Conservation (phyloP, 108 stramenopile species). For the Fistulifera pelliculosa region DNA sequence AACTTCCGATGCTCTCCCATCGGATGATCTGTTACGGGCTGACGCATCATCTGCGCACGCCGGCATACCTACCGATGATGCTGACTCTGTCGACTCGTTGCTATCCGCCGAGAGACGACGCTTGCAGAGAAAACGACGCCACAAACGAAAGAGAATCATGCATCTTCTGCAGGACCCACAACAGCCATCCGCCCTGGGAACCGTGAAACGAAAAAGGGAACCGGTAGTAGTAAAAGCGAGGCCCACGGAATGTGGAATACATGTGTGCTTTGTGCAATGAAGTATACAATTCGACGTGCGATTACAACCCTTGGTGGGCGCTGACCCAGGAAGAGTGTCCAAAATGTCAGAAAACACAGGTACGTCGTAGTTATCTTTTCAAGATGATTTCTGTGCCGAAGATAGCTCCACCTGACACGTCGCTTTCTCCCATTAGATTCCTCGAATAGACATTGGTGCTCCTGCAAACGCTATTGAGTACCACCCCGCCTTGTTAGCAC, state of each 20-base stretch:
- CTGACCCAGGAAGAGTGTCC: conserved; percentile 73
- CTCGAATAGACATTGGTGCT: conserved; percentile 75
- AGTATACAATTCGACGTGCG: conserved; percentile 52
- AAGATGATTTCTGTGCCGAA: not conserved
- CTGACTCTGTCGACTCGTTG: too few relatives aligned
- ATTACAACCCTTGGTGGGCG: conserved; percentile 83
- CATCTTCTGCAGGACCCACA: not conserved
- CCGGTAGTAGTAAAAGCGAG: conserved; percentile 31
- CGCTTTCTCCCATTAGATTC: conserved; percentile 34
- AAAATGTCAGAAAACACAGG: conserved; percentile 75
- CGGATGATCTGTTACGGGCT: not conserved
- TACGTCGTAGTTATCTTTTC: conserved; percentile 5
- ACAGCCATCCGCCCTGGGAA: not conserved
- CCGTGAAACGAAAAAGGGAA: conserved; percentile 14
- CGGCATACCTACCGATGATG: too few relatives aligned
- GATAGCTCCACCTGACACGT: not conserved
- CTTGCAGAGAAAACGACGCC: too few relatives aligned
- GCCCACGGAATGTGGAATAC: conserved; percentile 68
- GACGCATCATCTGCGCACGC: too few relatives aligned
- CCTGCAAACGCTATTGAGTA: conserved; percentile 81
- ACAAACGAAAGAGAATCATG: too few relatives aligned
- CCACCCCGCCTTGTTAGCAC: conserved; percentile 82
- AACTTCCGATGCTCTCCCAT: not conserved
- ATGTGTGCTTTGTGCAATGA: conserved; percentile 80
- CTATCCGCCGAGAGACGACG: too few relatives aligned